Conservation (phyloP, 495 filamentous ascomycete genomes). For the Podospora sp. region DNA sequence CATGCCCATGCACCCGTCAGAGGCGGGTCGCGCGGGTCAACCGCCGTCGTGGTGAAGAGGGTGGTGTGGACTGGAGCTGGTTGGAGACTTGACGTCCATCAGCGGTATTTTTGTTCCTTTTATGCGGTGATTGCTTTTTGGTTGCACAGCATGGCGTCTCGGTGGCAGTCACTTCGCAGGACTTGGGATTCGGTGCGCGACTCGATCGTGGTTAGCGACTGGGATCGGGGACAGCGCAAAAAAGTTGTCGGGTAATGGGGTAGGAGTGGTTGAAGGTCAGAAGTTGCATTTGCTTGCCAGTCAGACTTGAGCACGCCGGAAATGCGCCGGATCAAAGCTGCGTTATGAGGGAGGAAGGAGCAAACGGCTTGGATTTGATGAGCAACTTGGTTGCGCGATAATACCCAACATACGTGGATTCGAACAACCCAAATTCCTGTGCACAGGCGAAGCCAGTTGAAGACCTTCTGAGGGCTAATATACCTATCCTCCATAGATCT, state of each 20-base stretch:
- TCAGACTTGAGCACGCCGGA: not conserved
- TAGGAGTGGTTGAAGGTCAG: not conserved
- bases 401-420: not conserved
- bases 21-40: constrained; percentile 33
- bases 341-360: not conserved
- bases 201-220: not conserved
- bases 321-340: not conserved
- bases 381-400: constrained; percentile 1
- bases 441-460: not conserved
- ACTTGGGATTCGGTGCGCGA: not conserved
- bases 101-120: not conserved
- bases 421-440: not conserved
- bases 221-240: not conserved
- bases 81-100: not conserved
- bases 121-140: constrained; percentile 1
- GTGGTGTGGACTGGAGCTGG: not conserved
- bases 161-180: not conserved
- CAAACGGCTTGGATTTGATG: not conserved
- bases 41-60: constrained; percentile 28
- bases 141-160: constrained; percentile 21
- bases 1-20: constrained; percentile 47
- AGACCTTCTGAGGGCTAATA: too few species aligned
- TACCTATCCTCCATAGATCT: too few species aligned
- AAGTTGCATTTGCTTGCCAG: not conserved
- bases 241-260: not conserved